phyloP scores from a whole-genome alignment of 2,329 filamentous ascomycete species.

The Coniochaeta sp. region DNA sequence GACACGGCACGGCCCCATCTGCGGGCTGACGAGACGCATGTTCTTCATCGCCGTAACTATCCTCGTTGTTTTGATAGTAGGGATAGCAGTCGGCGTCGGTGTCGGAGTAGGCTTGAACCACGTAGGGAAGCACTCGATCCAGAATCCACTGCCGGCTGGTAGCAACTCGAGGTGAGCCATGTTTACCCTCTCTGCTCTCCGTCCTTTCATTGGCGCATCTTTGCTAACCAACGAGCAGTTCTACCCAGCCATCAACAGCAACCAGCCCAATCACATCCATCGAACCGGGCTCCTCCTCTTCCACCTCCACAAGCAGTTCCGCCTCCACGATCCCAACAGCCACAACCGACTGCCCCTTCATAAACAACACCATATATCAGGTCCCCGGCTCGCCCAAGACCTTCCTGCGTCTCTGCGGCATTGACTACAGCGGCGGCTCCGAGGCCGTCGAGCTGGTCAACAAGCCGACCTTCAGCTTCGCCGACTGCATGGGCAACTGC shows the following conservation, averaged over 20 bases:
- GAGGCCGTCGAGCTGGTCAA: conserved; percentile 22
- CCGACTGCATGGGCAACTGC: conserved; percentile 32
- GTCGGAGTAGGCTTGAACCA: conserved; percentile 33
- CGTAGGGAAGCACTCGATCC: conserved; percentile 7
- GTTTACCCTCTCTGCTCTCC: neutral
- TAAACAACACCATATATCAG: conserved; percentile 35
- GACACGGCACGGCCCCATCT: conserved; percentile 8
- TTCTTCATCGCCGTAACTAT: conserved; percentile 28
- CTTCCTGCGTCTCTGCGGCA: conserved; percentile 37
- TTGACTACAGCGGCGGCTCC: conserved; percentile 33
- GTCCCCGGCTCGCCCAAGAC: conserved; percentile 30
- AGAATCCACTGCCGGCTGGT: conserved; percentile 5
- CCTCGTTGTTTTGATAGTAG: conserved; percentile 22
- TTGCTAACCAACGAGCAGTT: neutral
- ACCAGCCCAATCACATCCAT: conserved; percentile 9
- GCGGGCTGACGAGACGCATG: conserved; percentile 21
- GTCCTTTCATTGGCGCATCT: too few relatives aligned
- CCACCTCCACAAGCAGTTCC: conserved; percentile 13
- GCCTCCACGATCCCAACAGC: conserved; percentile 17
- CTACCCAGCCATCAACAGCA: neutral
- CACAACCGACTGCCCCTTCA: conserved; percentile 30
- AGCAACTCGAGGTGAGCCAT: conserved; percentile 15
- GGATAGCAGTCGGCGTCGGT: conserved; percentile 28
- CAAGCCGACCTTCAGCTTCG: conserved; percentile 24
- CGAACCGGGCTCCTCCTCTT: conserved; percentile 8